Base-by-base conservation (phyloP, 805 yeast species). In the Candida gorgasii region DNA sequence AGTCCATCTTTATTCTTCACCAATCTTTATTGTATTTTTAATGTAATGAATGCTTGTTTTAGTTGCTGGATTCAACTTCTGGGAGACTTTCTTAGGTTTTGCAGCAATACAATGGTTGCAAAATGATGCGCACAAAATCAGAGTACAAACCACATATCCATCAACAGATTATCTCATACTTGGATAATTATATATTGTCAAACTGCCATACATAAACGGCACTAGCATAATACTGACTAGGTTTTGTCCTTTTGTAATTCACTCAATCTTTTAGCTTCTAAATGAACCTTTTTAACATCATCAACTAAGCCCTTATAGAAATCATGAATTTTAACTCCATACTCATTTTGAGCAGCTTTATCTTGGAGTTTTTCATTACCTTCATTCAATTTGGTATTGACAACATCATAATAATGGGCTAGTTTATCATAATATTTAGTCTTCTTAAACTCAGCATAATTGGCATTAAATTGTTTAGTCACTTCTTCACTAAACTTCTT, bases 211-310 rank as follows among this genome's bases (percentile, higher is more conserved):
- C n/a, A n/a, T n/a, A n/a, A n/a, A n/a, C n/a, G n/a, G n/a, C n/a
- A n/a, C n/a, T n/a, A n/a, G n/a, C n/a, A n/a, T n/a, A n/a, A n/a
- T 24, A 24, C 28, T 11, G 28, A 24, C 7, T 7, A 24, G 12
- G 8, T 11, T 24, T 24, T 24, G n/a, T 34, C 22, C 26, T 70
- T 72, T 61, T 82, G 78, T 55, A 83, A 55, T 27, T 76, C 83
- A 15, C 85, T 85, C 57, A 86, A 71, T 53, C 92, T 72, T 50
- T 72, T 72, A 16, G 95, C 95, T 63, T 86, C 92, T 42, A 70
- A 74, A 60, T 86, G 90, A 37, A 86, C 86, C 43, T 80, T 81
- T 40, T 66, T 64, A 1, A 76, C 84, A 50, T 81, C 85, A 44
- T 67, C 69, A 13, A 76, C 76, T 29, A 79, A 72, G 19, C 59